Base-by-base conservation (phyloP, 2,329 filamentous ascomycete species). In the Aspergillus quadrilineatus region DNA sequence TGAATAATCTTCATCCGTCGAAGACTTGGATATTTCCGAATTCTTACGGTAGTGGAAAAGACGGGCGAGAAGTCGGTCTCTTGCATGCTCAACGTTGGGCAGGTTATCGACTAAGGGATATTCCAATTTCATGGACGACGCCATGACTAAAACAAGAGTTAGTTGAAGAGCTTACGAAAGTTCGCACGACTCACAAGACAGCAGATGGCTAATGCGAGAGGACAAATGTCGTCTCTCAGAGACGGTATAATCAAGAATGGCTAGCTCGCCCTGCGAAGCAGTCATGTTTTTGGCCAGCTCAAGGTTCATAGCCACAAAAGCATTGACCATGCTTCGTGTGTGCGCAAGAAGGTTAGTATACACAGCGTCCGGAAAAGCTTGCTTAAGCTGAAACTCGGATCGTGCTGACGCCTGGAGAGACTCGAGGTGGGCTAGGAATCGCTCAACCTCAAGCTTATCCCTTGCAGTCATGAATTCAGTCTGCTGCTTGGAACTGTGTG, bases 281-380 rank as follows among this genome's bases (percentile, higher is more conserved):
- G 83, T 83, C 9, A 87, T 79, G 57, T 93, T 89, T 67, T 92
- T 93, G 68, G 89, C 82, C 37, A 96, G 92, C 60, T 97, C 87
- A 9, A 97, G 85, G 61, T 93, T 95, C 90, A 99, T 96, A 50
- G 92, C 91, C 69, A 97, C 92, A 73, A 99, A 97, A 37, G 90
- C 88, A 73, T 97, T 92, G 4, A 97, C 85, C 75, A 97, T 90
- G 51, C 89, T 86, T 60, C 88, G 87, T 1, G 92, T 96, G 8
- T 88, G 88, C 22, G 85, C 83, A 69, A 97, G 82, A 56, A 97
- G 89, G 36, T 86, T 84, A 4, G 82, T 84, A 69, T 89, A 92
- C 14, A 85, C 82, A 43, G 82, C 84, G 60, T 87, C 82, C 1
- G 92, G 90, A 66, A 99, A 99, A 0, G 92, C 91, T 0, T 93